Evolutionary conservation across 106 monocot species (phyloP), one percentile per base, ranked within the genome.

Genomic region (Phalaenopsis equestris): DNA sequence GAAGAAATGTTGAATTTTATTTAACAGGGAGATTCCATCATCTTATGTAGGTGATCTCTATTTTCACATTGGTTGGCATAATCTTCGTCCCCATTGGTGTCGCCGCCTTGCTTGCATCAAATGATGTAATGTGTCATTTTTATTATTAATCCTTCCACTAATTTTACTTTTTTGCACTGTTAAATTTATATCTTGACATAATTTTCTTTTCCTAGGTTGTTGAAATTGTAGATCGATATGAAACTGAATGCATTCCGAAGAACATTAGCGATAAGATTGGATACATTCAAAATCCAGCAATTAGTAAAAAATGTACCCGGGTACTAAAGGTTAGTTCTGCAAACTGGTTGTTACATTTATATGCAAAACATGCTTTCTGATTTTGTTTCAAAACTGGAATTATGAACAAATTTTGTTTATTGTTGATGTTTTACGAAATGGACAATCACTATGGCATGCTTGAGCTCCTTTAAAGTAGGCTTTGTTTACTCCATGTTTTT

Each of bases 61-160:
- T 86, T 2, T 91, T 96, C 56, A 81, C 81, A 19, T 81, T 96
- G 45, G 82, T 96, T 57, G 89, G 89, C 52, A 42, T 91, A 52
- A 83, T 96, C 73, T 96, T 96, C 72, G 77, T 96, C 48, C 95
- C 95, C 42, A 91, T 96, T 48, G 95, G 95, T 37, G 76, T 92
- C 68, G 81, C 82, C n/a, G 81, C 93, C 0, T 81, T 96, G 12
- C 82, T 86, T 81, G 91, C 95, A 23, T 96, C 95, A 8, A 68
- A 83, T 58, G 77, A 91, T 78, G 95, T 93, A 89, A 72, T 83
- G 7, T 49, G 10, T 1, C 46, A 61, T 61, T n/a, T 48, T 76
- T 74, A 18, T 11, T 76, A 14, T 30, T 24, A 11, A 76, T 76
- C 24, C 48, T 6, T 21, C n/a, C 24, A 14, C 15, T 11, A 67